phyloP scores from a whole-genome alignment of 495 filamentous ascomycete genomes.

The Tuber microsphaerosporum region DNA sequence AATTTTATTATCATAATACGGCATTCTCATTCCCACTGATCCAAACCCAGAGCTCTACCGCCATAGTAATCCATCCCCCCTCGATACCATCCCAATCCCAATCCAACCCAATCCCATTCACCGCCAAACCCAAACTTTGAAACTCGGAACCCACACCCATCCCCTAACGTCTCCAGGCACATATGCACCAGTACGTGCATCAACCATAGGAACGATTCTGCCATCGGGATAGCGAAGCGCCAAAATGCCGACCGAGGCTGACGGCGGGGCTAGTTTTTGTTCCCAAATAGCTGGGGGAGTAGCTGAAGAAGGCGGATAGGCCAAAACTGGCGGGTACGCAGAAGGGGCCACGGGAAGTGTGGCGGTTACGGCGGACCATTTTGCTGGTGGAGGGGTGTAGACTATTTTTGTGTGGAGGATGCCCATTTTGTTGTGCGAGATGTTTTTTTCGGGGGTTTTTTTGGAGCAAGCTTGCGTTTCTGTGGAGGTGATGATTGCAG shows the following conservation, averaged over 20 bases:
- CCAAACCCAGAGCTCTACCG: no score
- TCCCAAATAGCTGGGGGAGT: not conserved
- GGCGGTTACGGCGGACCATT: not conserved
- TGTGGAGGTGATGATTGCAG: not conserved
- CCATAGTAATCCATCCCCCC: no score
- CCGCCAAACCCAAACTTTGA: constrained; percentile 19
- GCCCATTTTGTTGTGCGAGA: not conserved
- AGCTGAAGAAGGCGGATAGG: not conserved
- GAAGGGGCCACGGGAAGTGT: not conserved
- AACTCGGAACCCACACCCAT: constrained; percentile 19
- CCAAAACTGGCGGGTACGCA: not conserved
- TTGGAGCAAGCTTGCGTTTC: not conserved
- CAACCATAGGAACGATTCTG: constrained; percentile 15
- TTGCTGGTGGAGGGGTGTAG: not conserved
- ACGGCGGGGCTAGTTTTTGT: not conserved
- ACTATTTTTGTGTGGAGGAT: not conserved
- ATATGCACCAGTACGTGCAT: constrained; percentile 13
- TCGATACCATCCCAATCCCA: no score
- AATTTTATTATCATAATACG: not conserved
- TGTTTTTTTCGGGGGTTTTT: not conserved
- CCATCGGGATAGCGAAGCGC: constrained; percentile 16
- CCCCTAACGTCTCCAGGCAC: constrained; percentile 17
- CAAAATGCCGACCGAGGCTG: not conserved
- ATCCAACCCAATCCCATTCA: not conserved
- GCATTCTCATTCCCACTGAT: not conserved